These are phyloP conservation scores for Pyrenopolyporus hunteri DNA, from an alignment of 495 filamentous ascomycete species.

Conservation along the genomic window DNA sequence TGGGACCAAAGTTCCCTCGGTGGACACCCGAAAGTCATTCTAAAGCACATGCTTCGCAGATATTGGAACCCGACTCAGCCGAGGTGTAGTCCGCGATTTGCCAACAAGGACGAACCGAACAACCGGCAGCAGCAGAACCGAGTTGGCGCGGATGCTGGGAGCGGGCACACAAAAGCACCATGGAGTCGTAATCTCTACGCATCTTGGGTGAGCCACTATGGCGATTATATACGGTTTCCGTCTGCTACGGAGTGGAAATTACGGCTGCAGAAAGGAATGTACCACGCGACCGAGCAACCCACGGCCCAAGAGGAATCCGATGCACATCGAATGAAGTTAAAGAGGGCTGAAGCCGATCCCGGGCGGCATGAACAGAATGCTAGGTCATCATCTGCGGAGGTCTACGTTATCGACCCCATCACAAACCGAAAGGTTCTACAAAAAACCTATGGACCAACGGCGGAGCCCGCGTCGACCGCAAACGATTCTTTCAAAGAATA, in stretches of 20 bases:
- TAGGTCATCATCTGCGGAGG: conserved; percentile 18
- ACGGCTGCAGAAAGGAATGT: conserved; percentile 10
- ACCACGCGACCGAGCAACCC: neutral
- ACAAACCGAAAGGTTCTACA: conserved; percentile 62
- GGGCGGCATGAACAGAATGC: neutral
- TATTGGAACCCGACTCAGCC: conserved; percentile 41
- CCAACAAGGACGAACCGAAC: conserved; percentile 17
- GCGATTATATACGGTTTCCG: neutral
- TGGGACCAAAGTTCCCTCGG: conserved; percentile 47
- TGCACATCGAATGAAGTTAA: neutral
- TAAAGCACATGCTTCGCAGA: conserved; percentile 46
- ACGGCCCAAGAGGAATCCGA: neutral
- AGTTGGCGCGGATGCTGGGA: neutral
- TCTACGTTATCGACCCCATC: conserved; percentile 65
- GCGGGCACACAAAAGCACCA: neutral
- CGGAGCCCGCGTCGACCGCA: neutral
- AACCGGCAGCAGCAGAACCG: conserved; percentile 8
- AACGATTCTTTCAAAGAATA: conserved; percentile 44
- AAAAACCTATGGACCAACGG: neutral
- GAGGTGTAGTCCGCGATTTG: conserved; percentile 13
- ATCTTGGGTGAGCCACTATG: conserved; percentile 3
- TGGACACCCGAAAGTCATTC: conserved; percentile 36
- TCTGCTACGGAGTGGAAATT: conserved; percentile 18
- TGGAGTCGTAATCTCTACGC: neutral
- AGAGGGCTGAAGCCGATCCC: too few relatives aligned